phyloP scores from a whole-genome alignment of 257 asterid species.

The Avicennia marina region DNA sequence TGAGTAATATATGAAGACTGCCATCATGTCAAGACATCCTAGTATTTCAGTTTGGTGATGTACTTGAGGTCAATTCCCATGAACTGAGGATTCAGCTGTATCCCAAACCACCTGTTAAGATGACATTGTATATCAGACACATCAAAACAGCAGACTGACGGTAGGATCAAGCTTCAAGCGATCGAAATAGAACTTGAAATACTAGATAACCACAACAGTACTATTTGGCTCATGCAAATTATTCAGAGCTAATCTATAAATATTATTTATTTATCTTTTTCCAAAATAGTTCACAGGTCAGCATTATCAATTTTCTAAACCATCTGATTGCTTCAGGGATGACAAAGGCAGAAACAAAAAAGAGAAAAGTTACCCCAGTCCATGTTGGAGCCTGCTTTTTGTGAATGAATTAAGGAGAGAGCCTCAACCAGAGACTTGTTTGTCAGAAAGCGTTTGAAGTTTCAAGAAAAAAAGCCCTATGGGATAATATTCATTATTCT shows the following conservation, averaged over 20 bases:
- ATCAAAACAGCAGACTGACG: slow-evolving; percentile 19
- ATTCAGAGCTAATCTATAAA: not conserved
- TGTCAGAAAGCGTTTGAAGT: not conserved
- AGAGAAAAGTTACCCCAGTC: not conserved
- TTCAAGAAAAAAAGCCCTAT: too few relatives aligned
- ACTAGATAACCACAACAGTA: too few relatives aligned
- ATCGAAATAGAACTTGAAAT: slow-evolving; percentile 3
- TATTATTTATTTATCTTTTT: too few relatives aligned
- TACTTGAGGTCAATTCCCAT: slow-evolving; percentile 97
- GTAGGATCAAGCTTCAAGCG: slow-evolving; percentile 1
- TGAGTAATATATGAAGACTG: not conserved
- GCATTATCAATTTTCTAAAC: not conserved
- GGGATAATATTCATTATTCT: too few relatives aligned
- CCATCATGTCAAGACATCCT: slow-evolving; percentile 7
- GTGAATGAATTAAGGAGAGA: too few relatives aligned
- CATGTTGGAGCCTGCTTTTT: not conserved
- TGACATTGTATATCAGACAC: slow-evolving; percentile 19
- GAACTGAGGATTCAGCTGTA: slow-evolving; percentile 90
- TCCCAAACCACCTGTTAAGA: slow-evolving; percentile 87
- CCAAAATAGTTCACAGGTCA: slow-evolving; percentile 15
- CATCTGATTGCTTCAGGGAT: not conserved
- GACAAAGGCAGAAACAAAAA: not conserved
- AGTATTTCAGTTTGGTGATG: slow-evolving; percentile 22
- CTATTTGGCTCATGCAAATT: not conserved
- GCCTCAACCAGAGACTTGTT: too few relatives aligned